These are phyloP conservation scores for Fusarium praegraminearum DNA, from an alignment of 2,329 filamentous ascomycete species.

Conservation along the genomic window DNA sequence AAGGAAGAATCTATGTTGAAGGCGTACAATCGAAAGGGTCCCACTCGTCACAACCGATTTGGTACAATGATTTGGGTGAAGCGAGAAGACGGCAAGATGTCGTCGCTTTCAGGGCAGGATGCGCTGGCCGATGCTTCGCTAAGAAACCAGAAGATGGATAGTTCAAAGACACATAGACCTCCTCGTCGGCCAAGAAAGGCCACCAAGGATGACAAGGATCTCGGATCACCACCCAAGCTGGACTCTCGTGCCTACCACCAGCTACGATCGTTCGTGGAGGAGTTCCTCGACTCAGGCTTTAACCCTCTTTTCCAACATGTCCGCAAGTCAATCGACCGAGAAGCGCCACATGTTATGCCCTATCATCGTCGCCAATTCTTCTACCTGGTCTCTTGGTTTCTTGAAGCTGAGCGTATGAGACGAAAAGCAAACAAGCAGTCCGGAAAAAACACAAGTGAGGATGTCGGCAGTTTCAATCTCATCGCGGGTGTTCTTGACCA, in stretches of 20 bases:
- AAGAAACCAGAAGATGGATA: slow-evolving; percentile 89
- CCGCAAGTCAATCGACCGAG: slow-evolving; percentile 89
- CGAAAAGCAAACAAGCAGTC: slow-evolving; percentile 69
- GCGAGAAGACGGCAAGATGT: slow-evolving; percentile 83
- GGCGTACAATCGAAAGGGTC: slow-evolving; percentile 79
- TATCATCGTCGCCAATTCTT: slow-evolving; percentile 89
- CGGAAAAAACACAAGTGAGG: slow-evolving; percentile 60
- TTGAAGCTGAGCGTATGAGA: slow-evolving; percentile 84
- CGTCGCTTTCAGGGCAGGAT: slow-evolving; percentile 89
- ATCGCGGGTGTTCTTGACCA: slow-evolving; percentile 93
- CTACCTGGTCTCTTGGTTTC: slow-evolving; percentile 92
- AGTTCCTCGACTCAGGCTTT: slow-evolving; percentile 95
- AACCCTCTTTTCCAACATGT: slow-evolving; percentile 90
- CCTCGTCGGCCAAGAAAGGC: slow-evolving; percentile 73
- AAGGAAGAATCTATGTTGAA: slow-evolving; percentile 88
- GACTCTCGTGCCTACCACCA: slow-evolving; percentile 80
- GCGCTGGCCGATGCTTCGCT: slow-evolving; percentile 79
- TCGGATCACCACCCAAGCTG: slow-evolving; percentile 78
- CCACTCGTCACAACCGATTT: slow-evolving; percentile 91
- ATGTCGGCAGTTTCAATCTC: slow-evolving; percentile 82
- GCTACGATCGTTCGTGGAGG: slow-evolving; percentile 85
- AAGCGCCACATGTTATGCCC: slow-evolving; percentile 82
- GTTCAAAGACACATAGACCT: slow-evolving; percentile 89
- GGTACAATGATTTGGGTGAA: slow-evolving; percentile 98
- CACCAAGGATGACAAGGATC: slow-evolving; percentile 75